Evolutionary conservation across 805 yeast genomes (phyloP).

Genomic region (Nakazawaea holstii): DNA sequence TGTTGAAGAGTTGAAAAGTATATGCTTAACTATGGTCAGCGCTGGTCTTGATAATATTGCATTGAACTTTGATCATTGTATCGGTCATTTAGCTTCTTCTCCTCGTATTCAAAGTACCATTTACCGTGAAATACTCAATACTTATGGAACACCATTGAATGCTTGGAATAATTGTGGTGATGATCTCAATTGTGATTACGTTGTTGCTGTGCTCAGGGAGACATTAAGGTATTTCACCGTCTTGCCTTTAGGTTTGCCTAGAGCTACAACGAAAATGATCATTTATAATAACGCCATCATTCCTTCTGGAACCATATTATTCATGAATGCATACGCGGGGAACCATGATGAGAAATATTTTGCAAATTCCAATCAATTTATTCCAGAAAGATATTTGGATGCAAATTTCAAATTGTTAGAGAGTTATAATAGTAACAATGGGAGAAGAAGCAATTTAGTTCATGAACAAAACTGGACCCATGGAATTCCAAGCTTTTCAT

Average conservation of each 20-base stretch:
- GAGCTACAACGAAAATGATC: slow-evolving; percentile 52
- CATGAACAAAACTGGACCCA: slow-evolving; percentile 11
- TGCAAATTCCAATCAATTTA: slow-evolving; percentile 38
- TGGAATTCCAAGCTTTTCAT: slow-evolving; percentile 38
- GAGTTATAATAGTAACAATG: slow-evolving; percentile 4
- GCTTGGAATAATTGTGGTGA: slow-evolving; percentile 31
- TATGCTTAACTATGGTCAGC: slow-evolving; percentile 71
- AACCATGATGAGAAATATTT: slow-evolving; percentile 53
- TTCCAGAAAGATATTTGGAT: slow-evolving; percentile 50
- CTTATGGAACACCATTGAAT: slow-evolving; percentile 24
- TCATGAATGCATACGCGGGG: slow-evolving; percentile 68
- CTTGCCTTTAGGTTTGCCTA: slow-evolving; percentile 61
- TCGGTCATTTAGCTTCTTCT: slow-evolving; percentile 52
- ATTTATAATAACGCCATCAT: slow-evolving; percentile 32
- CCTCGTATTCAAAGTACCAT: slow-evolving; percentile 39
- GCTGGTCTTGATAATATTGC: slow-evolving; percentile 77
- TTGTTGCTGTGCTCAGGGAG: slow-evolving; percentile 57
- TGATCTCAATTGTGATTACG: slow-evolving; percentile 36
- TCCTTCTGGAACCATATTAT: slow-evolving; percentile 50
- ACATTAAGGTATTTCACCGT: slow-evolving; percentile 59
- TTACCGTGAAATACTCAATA: slow-evolving; percentile 29
- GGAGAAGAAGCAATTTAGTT: not conserved
- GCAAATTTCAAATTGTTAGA: slow-evolving; percentile 5
- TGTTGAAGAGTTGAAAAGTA: slow-evolving; percentile 43
- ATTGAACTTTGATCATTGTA: slow-evolving; percentile 51